These are phyloP conservation scores for Wickerhamomyces mucosus DNA, from an alignment of 805 yeast species.

Conservation along the genomic window DNA sequence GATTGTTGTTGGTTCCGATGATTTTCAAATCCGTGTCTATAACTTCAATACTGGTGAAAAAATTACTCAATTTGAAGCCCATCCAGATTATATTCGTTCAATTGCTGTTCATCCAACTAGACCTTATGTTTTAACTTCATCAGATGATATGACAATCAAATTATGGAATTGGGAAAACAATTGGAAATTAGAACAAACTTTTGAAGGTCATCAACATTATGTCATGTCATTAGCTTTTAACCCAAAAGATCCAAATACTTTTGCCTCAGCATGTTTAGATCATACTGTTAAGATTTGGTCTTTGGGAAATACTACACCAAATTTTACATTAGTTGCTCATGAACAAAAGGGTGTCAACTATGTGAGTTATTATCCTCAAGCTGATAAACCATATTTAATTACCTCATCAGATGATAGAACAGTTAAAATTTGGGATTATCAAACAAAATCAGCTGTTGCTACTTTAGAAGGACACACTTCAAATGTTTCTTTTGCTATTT, in stretches of 20 bases:
- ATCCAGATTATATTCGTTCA: conserved; percentile 91
- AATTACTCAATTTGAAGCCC: conserved; percentile 93
- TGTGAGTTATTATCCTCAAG: conserved; percentile 94
- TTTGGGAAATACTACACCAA: conserved; percentile 76
- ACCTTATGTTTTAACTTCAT: conserved; percentile 79
- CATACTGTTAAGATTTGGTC: conserved; percentile 97
- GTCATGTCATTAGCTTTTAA: conserved; percentile 92
- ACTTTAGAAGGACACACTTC: conserved; percentile 89
- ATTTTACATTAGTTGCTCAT: conserved; percentile 86
- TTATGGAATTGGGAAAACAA: conserved; percentile 97
- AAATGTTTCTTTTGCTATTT: conserved; percentile 92
- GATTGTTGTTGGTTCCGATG: conserved; percentile 95
- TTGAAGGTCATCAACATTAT: conserved; percentile 93
- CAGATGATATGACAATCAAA: conserved; percentile 86
- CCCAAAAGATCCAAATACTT: conserved; percentile 95
- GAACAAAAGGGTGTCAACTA: conserved; percentile 91
- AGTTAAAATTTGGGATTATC: conserved; percentile 91
- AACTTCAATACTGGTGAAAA: conserved; percentile 95
- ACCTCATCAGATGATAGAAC: conserved; percentile 89
- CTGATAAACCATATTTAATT: conserved; percentile 92
- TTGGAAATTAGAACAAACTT: conserved; percentile 85
- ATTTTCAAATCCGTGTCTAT: conserved; percentile 86
- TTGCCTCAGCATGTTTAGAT: conserved; percentile 95
- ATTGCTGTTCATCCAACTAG: conserved; percentile 91
- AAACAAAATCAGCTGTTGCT: conserved; percentile 92